Percentiles rank a stretch among this genome's conserved stretches.
phyloP scores from a whole-genome alignment of 768 basidiomycete genomes.

The Suillus lakei region DNA sequence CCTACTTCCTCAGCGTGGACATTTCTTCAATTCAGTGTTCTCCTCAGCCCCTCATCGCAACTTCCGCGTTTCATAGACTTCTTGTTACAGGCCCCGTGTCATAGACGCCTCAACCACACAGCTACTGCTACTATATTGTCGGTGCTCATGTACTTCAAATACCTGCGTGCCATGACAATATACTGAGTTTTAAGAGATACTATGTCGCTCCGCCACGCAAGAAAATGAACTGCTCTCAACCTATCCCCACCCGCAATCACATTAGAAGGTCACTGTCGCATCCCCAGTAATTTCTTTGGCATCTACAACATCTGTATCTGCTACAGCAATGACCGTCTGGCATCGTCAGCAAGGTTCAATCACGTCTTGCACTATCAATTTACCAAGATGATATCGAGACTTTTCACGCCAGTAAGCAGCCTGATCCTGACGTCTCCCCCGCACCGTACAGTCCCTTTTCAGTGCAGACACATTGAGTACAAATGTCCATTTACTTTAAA shows the following conservation, averaged over 20 bases:
- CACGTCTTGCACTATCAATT: background rate
- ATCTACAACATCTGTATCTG: background rate
- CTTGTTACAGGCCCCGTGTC: background rate
- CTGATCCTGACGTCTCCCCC: no score
- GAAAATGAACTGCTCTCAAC: background rate
- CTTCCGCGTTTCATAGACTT: background rate
- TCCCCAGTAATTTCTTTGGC: background rate
- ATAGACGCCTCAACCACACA: background rate
- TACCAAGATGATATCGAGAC: background rate
- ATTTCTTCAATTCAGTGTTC: background rate
- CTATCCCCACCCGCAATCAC: background rate
- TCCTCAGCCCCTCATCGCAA: background rate
- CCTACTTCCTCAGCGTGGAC: background rate
- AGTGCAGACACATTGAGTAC: no score
- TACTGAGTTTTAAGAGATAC: background rate
- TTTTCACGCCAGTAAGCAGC: no score
- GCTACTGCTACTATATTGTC: background rate
- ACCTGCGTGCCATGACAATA: background rate
- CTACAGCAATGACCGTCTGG: background rate
- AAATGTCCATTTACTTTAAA: no score
- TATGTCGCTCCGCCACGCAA: background rate
- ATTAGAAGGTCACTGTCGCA: background rate
- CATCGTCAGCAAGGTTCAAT: background rate
- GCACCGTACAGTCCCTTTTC: no score
- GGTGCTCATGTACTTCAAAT: background rate